Percentiles rank a stretch among this genome's conserved stretches.
These are phyloP conservation scores for Circinella umbellata DNA, from an alignment of 371 early-diverging fungal species.

Conservation along the genomic window DNA sequence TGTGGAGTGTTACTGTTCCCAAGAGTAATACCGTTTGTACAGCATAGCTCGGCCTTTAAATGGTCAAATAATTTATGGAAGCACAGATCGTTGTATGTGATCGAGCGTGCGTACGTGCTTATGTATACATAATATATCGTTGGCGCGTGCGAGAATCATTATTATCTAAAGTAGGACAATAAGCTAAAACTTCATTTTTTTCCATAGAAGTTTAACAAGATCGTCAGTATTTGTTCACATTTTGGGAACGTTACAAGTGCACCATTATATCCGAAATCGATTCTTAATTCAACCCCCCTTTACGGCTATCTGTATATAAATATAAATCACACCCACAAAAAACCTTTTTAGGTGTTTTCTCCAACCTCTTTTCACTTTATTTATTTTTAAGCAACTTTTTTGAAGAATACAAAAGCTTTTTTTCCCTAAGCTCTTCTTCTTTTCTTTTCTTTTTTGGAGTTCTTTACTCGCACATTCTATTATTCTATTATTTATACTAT, in stretches of 20 bases:
- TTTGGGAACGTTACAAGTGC: not conserved
- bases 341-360: too few relatives aligned
- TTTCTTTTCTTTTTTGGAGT: too few relatives aligned
- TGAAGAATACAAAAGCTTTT: too few relatives aligned
- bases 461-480: too few relatives aligned
- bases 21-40: not conserved
- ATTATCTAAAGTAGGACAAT: too few relatives aligned
- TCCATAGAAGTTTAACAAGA: not conserved
- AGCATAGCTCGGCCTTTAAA: not conserved
- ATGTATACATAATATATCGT: not conserved
- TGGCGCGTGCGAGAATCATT: not conserved
- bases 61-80: not conserved
- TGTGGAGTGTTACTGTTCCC: not conserved
- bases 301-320: too few relatives aligned
- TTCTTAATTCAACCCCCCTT: too few relatives aligned
- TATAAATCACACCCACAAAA: too few relatives aligned
- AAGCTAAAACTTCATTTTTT: not conserved
- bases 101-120: not conserved
- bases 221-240: not conserved
- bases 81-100: not conserved
- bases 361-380: too few relatives aligned
- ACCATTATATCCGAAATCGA: not conserved
- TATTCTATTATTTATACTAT: too few relatives aligned
- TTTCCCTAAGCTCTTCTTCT: too few relatives aligned
- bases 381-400: too few relatives aligned